Evolutionary conservation across 768 basidiomycete genomes (phyloP), one percentile per base, ranked within the genome.

Genomic region (Tulasnella sp.): DNA sequence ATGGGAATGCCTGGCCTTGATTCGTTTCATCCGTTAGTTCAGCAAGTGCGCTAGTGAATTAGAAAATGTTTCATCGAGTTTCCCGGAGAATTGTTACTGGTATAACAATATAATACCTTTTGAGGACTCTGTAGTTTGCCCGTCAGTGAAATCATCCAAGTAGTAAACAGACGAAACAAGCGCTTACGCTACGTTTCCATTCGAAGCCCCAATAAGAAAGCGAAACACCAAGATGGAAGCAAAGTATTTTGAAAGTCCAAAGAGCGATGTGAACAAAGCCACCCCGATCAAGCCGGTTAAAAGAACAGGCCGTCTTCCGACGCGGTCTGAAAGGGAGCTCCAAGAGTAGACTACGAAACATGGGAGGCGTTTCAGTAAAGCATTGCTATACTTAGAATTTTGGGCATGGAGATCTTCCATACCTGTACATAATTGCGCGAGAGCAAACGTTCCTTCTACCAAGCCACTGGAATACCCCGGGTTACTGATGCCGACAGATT

Each of bases 391-490:
- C n/a, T n/a, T n/a, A n/a, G n/a, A n/a, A n/a, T n/a, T n/a, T n/a
- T 42, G 11, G 6, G 6, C 36, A 40, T 19, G 12, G 9, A 72
- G 9, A 42, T 22, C n/a, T 17, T 9, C 4, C 78, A 15, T 45
- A 79, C 74, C 71, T 37, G 79, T 79, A 25, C 78, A 45, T 69
- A 83, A 82, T 77, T 84, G 83, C 0, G 82, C 81, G 45, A 83
- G 80, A 31, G 82, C 81, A 54, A 83, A 84, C 9, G 81, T 80
- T 78, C 82, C 73, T 73, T 81, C 82, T 2, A 84, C 79, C 9
- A 84, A 75, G 14, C 83, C 83, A 36, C 81, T 82, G 69, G 82
- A 83, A 67, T 82, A 83, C 29, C 83, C 82, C 36, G 64, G 54
- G 70, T 67, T 78, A 34, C 54, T 68, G 38, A 72, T 71, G 29